A percentile compares a stretch with the other conserved stretches of the same genome.
phyloP scores from a whole-genome alignment of 192 early-diverging fungal species.

The Entomortierella beljakovae region DNA sequence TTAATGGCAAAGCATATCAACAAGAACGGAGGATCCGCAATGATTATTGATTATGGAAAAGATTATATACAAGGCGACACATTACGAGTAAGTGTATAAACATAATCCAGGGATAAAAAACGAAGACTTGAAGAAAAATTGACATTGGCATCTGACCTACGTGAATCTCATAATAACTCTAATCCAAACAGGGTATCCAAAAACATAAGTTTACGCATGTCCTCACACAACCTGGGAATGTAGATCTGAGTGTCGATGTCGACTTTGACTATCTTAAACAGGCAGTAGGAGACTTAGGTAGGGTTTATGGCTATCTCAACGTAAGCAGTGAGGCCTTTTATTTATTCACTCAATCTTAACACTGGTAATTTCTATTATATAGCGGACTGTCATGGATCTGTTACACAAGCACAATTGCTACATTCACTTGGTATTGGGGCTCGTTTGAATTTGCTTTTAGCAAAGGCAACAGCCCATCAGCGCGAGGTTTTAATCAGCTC shows the following conservation, averaged over 20 bases:
- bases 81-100: slow-evolving; percentile 68
- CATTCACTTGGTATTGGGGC: slow-evolving; percentile 85
- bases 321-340: too few relatives aligned
- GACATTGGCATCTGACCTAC: background rate
- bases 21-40: slow-evolving; percentile 72
- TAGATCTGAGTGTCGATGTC: slow-evolving; percentile 94
- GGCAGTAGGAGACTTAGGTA: slow-evolving; percentile 60
- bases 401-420: slow-evolving; percentile 84
- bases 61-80: slow-evolving; percentile 81
- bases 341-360: background rate
- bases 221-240: slow-evolving; percentile 83
- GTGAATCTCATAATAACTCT: slow-evolving; percentile 4
- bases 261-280: slow-evolving; percentile 83
- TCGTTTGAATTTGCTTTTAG: slow-evolving; percentile 76
- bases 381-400: slow-evolving; percentile 76
- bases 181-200: slow-evolving; percentile 73
- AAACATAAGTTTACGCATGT: slow-evolving; percentile 84
- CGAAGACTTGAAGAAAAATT: background rate
- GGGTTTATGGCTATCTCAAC: slow-evolving; percentile 1
- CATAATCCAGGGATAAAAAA: background rate
- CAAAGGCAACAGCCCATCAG: slow-evolving; percentile 58
- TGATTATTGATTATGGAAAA: slow-evolving; percentile 93
- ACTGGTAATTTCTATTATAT: background rate
- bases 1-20: slow-evolving; percentile 79
- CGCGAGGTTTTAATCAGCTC: slow-evolving; percentile 74